A percentile compares a stretch with the other conserved stretches of the same genome.
These are phyloP conservation scores for Elsinoe perseae DNA, from an alignment of 2,329 filamentous ascomycete species.

Conservation along the genomic window DNA sequence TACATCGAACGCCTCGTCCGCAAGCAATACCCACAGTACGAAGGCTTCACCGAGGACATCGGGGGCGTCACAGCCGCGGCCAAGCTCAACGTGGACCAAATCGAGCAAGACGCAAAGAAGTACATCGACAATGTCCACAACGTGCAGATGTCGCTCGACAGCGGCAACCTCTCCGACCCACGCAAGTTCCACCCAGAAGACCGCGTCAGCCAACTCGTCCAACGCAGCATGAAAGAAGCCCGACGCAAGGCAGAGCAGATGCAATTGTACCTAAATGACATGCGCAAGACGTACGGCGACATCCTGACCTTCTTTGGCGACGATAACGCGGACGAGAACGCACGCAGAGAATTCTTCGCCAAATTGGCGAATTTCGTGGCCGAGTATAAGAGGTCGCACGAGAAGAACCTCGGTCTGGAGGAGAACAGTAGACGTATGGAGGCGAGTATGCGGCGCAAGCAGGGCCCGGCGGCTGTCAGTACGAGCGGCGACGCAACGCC, in stretches of 20 bases:
- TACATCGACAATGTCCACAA: slow-evolving; percentile 96
- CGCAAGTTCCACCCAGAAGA: slow-evolving; percentile 98
- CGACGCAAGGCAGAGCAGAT: slow-evolving; percentile 93
- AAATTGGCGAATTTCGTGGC: slow-evolving; percentile 84
- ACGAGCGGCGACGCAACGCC: slow-evolving; percentile 35
- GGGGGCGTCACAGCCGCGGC: slow-evolving; percentile 66
- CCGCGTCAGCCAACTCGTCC: slow-evolving; percentile 82
- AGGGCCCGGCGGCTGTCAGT: slow-evolving; percentile 52
- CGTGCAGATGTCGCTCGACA: slow-evolving; percentile 83
- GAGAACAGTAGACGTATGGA: slow-evolving; percentile 80
- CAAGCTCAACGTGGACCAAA: slow-evolving; percentile 91
- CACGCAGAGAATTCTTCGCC: slow-evolving; percentile 88
- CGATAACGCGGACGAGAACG: slow-evolving; percentile 82
- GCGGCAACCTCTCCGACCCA: slow-evolving; percentile 87
- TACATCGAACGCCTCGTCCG: slow-evolving; percentile 93
- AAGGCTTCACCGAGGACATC: slow-evolving; percentile 80
- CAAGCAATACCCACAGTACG: slow-evolving; percentile 94
- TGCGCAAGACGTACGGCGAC: slow-evolving; percentile 83
- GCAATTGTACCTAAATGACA: slow-evolving; percentile 86
- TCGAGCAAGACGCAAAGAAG: slow-evolving; percentile 76
- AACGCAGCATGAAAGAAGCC: slow-evolving; percentile 93
- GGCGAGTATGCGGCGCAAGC: slow-evolving; percentile 83
- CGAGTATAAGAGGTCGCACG: slow-evolving; percentile 93
- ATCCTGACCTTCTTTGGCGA: slow-evolving; percentile 97
- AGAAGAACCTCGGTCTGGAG: slow-evolving; percentile 82